These are phyloP conservation scores for Venturia oleaginea DNA, from an alignment of 2,329 filamentous ascomycete genomes.

Conservation along the genomic window DNA sequence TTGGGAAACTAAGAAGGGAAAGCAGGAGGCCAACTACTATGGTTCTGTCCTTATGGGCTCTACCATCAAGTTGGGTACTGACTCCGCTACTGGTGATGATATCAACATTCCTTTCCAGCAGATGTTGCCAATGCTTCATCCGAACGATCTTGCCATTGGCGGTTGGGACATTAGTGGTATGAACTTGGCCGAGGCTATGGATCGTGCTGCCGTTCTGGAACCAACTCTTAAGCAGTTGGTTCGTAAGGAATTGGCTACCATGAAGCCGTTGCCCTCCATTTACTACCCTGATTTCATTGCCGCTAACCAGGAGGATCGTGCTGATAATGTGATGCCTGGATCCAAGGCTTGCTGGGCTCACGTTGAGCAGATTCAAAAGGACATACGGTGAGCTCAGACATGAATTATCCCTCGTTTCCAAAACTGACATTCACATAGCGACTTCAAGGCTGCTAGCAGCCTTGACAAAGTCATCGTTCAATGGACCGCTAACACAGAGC, in stretches of 20 bases:
- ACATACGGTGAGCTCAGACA: conserved; percentile 59
- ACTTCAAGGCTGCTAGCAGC: conserved; percentile 78
- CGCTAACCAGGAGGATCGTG: conserved; percentile 93
- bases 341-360: conserved; percentile 78
- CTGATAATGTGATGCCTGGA: conserved; percentile 80
- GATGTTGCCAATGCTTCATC: conserved; percentile 92
- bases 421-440: conserved; percentile 35
- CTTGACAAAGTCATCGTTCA: conserved; percentile 95
- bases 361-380: conserved; percentile 84
- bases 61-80: conserved; percentile 90
- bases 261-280: conserved; percentile 86
- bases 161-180: conserved; percentile 95
- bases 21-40: conserved; percentile 88
- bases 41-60: conserved; percentile 96
- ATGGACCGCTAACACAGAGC: conserved; percentile 99
- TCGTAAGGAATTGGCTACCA: conserved; percentile 82
- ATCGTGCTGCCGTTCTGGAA: conserved; percentile 89
- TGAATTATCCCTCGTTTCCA: neutral
- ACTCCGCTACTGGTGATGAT: conserved; percentile 73
- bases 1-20: conserved; percentile 92
- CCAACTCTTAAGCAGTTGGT: conserved; percentile 86
- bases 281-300: conserved; percentile 99
- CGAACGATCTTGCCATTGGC: conserved; percentile 88
- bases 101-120: conserved; percentile 95
- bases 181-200: conserved; percentile 87